Conservation (phyloP, 768 basidiomycete genomes). For the Leccinum ochraceum region DNA sequence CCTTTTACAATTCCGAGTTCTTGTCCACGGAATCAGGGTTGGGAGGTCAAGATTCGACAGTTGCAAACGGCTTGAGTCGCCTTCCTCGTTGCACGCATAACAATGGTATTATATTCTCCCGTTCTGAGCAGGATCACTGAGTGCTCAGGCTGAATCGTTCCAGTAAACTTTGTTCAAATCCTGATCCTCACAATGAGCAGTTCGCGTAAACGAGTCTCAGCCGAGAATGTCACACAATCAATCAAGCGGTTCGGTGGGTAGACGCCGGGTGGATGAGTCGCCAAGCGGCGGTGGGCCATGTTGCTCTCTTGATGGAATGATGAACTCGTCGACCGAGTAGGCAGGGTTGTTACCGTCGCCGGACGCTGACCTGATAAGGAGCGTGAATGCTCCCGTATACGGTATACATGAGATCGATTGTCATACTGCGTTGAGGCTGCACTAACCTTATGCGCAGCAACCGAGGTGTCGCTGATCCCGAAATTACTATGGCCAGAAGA, state of each 20-base stretch:
- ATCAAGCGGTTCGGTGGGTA: not conserved
- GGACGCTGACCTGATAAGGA: not conserved
- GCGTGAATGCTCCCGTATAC: not conserved
- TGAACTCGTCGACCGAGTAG: not conserved
- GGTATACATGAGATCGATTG: too few species aligned
- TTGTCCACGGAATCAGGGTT: not conserved
- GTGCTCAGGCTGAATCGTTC: not conserved
- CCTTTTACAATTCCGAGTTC: not conserved
- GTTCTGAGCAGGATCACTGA: not conserved
- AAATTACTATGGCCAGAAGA: not conserved
- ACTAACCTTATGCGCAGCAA: not conserved
- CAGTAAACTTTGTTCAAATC: not conserved
- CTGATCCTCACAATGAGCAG: not conserved
- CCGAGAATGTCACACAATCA: slow-evolving; percentile 2
- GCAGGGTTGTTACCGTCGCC: not conserved
- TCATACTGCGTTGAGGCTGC: not conserved
- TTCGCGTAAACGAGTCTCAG: not conserved
- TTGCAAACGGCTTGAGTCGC: not conserved
- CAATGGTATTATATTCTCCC: not conserved
- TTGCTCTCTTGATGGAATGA: not conserved
- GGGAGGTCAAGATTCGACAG: not conserved
- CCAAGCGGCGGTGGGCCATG: not conserved
- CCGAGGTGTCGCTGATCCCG: not conserved
- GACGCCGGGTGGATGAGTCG: not conserved
- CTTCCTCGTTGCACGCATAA: not conserved